Conservation (phyloP, 192 early-diverging fungal genomes). For the Coemansia pectinata region DNA sequence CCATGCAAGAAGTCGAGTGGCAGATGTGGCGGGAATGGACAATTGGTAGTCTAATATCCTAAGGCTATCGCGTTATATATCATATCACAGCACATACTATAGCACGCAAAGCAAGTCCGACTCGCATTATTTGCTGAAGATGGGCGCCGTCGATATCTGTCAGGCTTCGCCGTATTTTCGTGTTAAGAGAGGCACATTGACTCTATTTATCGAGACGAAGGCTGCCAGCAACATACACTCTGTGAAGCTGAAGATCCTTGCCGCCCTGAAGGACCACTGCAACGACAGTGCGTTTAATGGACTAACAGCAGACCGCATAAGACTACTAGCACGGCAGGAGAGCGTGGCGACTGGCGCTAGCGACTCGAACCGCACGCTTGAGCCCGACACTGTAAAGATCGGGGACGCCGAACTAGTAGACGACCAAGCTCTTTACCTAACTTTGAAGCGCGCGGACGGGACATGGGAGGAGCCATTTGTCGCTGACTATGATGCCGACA, state of each 20-base stretch:
- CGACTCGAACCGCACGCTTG: conserved; percentile 6
- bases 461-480: conserved; percentile 41
- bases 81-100: no score
- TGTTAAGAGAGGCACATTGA: conserved; percentile 41
- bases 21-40: not conserved
- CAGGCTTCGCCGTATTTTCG: conserved; percentile 34
- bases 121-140: not conserved
- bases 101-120: no score
- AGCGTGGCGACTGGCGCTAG: not conserved
- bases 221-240: conserved; percentile 13
- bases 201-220: conserved; percentile 29
- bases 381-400: conserved; percentile 16
- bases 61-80: not conserved
- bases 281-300: conserved; percentile 17
- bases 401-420: conserved; percentile 18
- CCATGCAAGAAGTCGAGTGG: not conserved
- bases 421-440: conserved; percentile 33
- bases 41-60: not conserved
- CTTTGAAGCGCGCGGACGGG: conserved; percentile 17
- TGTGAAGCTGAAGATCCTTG: conserved; percentile 22
- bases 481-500: conserved; percentile 33
- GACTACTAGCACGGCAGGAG: conserved; percentile 19
- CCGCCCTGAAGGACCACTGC: conserved; percentile 30
- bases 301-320: conserved; percentile 6
- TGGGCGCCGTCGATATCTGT: conserved; percentile 26